Evolutionary conservation across 805 yeast species (phyloP), one percentile per base, ranked within the genome.

Genomic region (Lipomyces orientalis): DNA sequence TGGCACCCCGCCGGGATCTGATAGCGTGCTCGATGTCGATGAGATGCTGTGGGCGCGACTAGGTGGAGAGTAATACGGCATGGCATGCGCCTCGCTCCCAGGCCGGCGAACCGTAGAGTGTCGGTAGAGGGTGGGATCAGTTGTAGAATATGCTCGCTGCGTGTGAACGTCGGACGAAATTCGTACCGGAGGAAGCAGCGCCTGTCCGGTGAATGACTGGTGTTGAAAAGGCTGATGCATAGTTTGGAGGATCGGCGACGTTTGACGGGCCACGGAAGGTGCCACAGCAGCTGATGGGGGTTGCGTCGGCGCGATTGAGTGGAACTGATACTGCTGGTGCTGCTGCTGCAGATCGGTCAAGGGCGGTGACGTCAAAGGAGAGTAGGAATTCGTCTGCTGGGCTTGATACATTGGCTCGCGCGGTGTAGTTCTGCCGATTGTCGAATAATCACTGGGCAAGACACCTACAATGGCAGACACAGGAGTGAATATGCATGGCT

Each of bases 401-500:
- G 19, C 2, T 43, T 43, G 49, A n/a, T 43, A 43, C 49, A 43
- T 43, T 19, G 49, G 19, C 49, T 43, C 49, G 19, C 49, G 19
- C n/a, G 16, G 19, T n/a, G 16, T 43, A 19, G 7, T 43, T 16
- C 49, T 43, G 19, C 22, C 49, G 33, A 52, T 34, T 19, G 56
- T 9, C 58, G 62, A 8, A 25, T 51, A 60, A 9, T 60, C 62
- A 4, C 16, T 16, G 7, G 67, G 39, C 5, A 55, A 56, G 25
- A 61, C 33, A 19, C 69, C 64, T 1, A 61, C 62, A 12, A 61
- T 43, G 12, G 70, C 64, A 7, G 71, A 68, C 25, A 76, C 79
- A 9, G 79, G 79, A 9, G 76, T 73, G 66, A 74, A 76, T 12
- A 76, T 61, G 62, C 79, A 76, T 58, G 74, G 74, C 67, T 76